Conservation (phyloP, 108 stramenopile species). For the Cyclotella kingstonii region DNA sequence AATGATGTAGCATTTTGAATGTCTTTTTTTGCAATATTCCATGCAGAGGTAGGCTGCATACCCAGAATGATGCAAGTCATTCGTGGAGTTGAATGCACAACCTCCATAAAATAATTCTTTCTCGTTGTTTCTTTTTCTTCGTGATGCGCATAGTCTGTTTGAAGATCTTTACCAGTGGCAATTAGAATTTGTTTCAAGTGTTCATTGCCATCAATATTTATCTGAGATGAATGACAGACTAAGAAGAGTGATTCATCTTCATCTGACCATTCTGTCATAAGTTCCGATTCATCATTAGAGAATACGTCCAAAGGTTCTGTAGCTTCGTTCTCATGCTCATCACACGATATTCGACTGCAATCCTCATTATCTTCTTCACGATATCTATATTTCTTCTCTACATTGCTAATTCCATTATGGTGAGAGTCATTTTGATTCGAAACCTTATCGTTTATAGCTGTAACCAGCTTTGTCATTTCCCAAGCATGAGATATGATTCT, state of each 20-base stretch:
- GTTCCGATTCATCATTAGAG: slow-evolving; percentile 6
- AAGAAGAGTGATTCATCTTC: slow-evolving; percentile 19
- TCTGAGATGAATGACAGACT: slow-evolving; percentile 3
- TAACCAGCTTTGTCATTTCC: slow-evolving; percentile 20
- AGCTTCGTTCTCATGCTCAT: neutral
- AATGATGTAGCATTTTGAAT: neutral
- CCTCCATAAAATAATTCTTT: slow-evolving; percentile 8
- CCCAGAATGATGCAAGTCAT: slow-evolving; percentile 17
- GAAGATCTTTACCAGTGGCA: slow-evolving; percentile 14
- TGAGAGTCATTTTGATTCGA: too few species aligned
- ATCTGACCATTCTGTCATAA: slow-evolving; percentile 14
- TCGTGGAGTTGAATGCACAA: slow-evolving; percentile 15
- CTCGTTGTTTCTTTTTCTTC: too few species aligned
- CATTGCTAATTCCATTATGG: too few species aligned
- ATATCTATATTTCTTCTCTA: neutral
- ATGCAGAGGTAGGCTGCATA: slow-evolving; percentile 18
- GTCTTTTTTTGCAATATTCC: neutral
- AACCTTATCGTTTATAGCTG: too few species aligned
- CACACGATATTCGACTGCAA: neutral
- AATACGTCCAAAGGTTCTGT: neutral
- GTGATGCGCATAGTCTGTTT: neutral
- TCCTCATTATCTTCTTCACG: neutral
- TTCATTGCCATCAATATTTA: slow-evolving; percentile 4
- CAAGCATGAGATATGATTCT: slow-evolving; percentile 21
- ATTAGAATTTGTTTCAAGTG: slow-evolving; percentile 18